These are phyloP conservation scores for Lumnitzera racemosa DNA, from an alignment of 345 rosid species.

Conservation along the genomic window DNA sequence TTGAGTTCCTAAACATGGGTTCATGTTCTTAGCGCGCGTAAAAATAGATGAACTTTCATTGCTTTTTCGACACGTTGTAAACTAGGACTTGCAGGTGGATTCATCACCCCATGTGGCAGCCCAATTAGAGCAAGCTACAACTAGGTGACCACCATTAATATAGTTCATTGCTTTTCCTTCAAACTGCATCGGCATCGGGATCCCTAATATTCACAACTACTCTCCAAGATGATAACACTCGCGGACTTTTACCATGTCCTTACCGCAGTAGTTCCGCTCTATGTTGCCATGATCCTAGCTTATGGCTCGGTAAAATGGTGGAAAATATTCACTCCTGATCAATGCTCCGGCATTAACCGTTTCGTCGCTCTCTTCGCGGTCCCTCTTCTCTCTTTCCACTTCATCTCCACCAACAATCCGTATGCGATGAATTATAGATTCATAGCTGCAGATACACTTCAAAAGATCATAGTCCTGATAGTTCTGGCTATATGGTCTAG, in stretches of 20 bases:
- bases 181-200: no score
- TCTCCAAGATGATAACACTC: constrained; percentile 48
- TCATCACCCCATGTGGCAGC: no score
- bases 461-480: constrained; percentile 44
- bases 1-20: no score
- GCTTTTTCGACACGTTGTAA: no score
- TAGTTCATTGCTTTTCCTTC: no score
- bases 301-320: constrained; percentile 99
- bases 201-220: no score
- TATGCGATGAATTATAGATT: constrained; percentile 60
- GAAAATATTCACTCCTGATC: constrained; percentile 95
- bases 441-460: constrained; percentile 69
- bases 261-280: constrained; percentile 98
- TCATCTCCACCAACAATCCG: constrained; percentile 58
- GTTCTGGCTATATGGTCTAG: constrained; percentile 41
- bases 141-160: no score
- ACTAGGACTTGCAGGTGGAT: no score
- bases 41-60: no score
- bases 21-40: no score
- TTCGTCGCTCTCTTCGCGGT: constrained; percentile 98
- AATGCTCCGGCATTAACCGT: constrained; percentile 97
- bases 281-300: constrained; percentile 94
- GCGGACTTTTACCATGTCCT: constrained; percentile 91
- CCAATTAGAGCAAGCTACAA: no score
- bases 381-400: constrained; percentile 94